Conservation (phyloP, 2,329 filamentous ascomycete genomes). For the Thielaviopsis punctulata region DNA sequence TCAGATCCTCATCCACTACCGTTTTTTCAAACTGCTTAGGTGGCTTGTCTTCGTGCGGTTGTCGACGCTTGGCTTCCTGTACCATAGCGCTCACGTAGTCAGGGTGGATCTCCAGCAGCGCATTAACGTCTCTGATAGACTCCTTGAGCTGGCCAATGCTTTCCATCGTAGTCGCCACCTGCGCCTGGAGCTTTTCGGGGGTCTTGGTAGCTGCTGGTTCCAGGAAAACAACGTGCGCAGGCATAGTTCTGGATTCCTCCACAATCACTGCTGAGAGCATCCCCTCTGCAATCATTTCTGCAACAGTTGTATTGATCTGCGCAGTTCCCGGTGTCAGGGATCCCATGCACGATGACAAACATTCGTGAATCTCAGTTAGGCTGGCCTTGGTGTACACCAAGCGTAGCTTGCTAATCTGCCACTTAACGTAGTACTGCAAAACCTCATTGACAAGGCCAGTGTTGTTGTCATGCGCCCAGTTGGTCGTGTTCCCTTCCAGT, state of each 20-base stretch:
- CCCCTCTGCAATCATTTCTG: constrained; percentile 36
- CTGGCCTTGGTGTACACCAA: constrained; percentile 49
- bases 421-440: constrained; percentile 52
- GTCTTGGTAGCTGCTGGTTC: constrained; percentile 17
- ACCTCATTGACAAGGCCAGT: constrained; percentile 52
- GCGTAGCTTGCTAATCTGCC: constrained; percentile 56
- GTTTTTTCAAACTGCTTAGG: constrained; percentile 25
- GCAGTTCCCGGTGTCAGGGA: constrained; percentile 23
- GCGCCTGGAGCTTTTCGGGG: constrained; percentile 20
- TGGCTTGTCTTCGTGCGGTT: constrained; percentile 20
- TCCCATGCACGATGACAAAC: constrained; percentile 37
- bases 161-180: constrained; percentile 25
- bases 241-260: constrained; percentile 21
- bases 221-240: constrained; percentile 34
- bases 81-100: constrained; percentile 35
- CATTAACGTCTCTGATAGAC: constrained; percentile 34
- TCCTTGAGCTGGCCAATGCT: constrained; percentile 28
- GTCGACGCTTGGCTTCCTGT: constrained; percentile 26
- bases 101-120: constrained; percentile 35
- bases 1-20: constrained; percentile 44
- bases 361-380: constrained; percentile 32
- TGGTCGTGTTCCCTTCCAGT: constrained; percentile 34
- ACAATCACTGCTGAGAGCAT: constrained; percentile 37
- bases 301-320: constrained; percentile 29
- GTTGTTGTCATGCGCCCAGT: constrained; percentile 61